Base-by-base conservation (phyloP, 2,329 filamentous ascomycete genomes). In the Plenodomus tracheiphilus region DNA sequence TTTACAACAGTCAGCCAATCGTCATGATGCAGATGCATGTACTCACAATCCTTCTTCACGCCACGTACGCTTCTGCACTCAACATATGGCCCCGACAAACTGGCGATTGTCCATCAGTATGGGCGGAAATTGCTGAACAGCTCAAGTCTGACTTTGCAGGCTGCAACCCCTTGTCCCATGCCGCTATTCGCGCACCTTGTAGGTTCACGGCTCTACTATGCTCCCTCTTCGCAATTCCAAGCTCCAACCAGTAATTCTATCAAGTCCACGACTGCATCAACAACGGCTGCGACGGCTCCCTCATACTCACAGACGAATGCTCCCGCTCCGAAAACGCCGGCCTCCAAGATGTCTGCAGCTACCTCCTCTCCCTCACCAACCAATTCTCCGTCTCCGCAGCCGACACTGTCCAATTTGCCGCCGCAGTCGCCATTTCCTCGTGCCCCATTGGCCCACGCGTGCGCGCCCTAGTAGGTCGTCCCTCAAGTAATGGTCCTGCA, bases 241-340 rank as follows among this genome's bases (percentile, higher is more conserved):
- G 5, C 22, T 6, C 22, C 22, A 6, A 25, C 22, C 10, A 25
- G 10, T 10, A 10, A 25, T 10, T 25, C 10, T 25, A n/a, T 25
- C 22, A 5, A 25, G 22, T 67, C 43, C 64, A 68, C 19, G 64
- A 67, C 41, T 66, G 63, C 49, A 56, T 65, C 55, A 64, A 59
- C 51, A 59, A 58, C 16, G 62, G 54, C 18, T 65, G 63, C 22
- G 64, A 68, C 17, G 65, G 64, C 17, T 60, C 56, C 30, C 50
- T 67, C 10, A 59, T 66, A 25, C 47, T 66, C 10, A 52, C 53
- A 3, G 54, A 55, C 16, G 65, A 68, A 43, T 70, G 63, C 45
- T 50, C 54, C 18, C 62, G 72, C 9, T n/a, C 56, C 0, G 68
- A 74, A 35, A 72, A 83, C 56, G 58, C 52, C 2, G 79, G 78